Percentiles rank a stretch among this genome's conserved stretches.
These are phyloP conservation scores for Solanum chmielewskii DNA, from an alignment of 257 asterid species.

Conservation along the genomic window DNA sequence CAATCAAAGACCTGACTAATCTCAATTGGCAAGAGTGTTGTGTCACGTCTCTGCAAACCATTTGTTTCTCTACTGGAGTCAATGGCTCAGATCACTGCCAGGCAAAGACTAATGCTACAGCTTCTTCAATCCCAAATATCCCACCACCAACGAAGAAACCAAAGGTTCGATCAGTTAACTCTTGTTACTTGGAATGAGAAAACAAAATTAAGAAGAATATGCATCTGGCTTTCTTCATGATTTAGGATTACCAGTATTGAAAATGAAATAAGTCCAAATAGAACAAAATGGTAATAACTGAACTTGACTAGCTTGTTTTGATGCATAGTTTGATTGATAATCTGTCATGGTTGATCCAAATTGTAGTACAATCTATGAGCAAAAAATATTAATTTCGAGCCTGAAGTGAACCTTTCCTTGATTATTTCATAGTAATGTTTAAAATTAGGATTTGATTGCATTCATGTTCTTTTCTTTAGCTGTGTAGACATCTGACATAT, in stretches of 20 bases:
- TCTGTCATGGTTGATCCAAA: neutral
- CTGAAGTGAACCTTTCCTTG: neutral
- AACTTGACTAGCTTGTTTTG: neutral
- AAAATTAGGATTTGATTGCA: neutral
- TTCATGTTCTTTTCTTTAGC: neutral
- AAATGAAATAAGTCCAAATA: neutral
- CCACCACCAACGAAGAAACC: neutral
- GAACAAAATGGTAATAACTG: neutral
- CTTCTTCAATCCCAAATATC: neutral
- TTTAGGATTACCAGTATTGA: neutral
- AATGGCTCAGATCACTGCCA: neutral
- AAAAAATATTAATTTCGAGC: neutral
- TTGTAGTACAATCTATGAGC: neutral
- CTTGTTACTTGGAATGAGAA: neutral
- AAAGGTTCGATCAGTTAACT: neutral
- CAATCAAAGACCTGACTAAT: slow-evolving; percentile 30
- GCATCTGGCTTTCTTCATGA: neutral
- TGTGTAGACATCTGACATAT: neutral
- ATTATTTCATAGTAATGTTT: neutral
- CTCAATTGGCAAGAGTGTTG: slow-evolving; percentile 71
- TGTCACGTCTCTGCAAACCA: slow-evolving; percentile 42
- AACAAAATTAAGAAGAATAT: neutral
- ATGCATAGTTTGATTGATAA: neutral
- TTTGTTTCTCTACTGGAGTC: neutral
- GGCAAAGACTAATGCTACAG: neutral